Conservation (phyloP, 768 basidiomycete species). For the Suillus placidus region DNA sequence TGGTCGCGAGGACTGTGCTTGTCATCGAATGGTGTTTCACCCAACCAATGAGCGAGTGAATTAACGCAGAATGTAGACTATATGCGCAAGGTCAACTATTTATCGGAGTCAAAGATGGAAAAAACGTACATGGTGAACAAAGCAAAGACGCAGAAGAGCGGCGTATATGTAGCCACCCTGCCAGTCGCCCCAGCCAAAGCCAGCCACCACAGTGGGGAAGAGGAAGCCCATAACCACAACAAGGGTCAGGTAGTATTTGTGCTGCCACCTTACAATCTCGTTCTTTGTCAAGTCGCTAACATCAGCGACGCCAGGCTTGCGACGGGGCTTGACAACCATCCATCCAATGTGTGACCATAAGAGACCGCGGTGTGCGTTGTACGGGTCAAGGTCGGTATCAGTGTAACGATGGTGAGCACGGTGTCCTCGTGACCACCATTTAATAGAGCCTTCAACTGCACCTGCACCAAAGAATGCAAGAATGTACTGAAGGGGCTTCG, state of each 20-base stretch:
- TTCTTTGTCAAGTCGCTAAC: constrained; percentile 84
- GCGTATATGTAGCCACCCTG: constrained; percentile 87
- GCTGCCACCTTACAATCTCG: constrained; percentile 84
- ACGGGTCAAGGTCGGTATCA: constrained; percentile 95
- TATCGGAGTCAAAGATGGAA: not conserved
- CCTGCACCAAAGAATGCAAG: constrained; percentile 87
- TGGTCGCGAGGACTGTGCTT: constrained; percentile 94
- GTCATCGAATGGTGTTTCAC: constrained; percentile 91
- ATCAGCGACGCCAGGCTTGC: constrained; percentile 89
- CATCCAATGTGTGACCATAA: constrained; percentile 87
- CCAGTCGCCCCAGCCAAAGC: constrained; percentile 84
- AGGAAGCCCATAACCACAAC: constrained; percentile 71
- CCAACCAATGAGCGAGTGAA: constrained; percentile 95
- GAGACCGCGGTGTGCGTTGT: constrained; percentile 89
- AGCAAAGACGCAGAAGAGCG: constrained; percentile 72
- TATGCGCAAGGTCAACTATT: not conserved
- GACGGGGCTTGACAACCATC: constrained; percentile 92
- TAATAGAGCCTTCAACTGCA: constrained; percentile 94
- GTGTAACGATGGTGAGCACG: constrained; percentile 97
- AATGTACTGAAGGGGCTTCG: constrained; percentile 79
- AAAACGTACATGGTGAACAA: constrained; percentile 82
- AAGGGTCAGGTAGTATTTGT: constrained; percentile 73
- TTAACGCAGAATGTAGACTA: constrained; percentile 97
- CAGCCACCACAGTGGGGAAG: constrained; percentile 77
- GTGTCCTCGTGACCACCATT: constrained; percentile 99